Evolutionary conservation across 2,329 filamentous ascomycete genomes (phyloP), one percentile per base, ranked within the genome.

Genomic region (Trichoderma polysporum): DNA sequence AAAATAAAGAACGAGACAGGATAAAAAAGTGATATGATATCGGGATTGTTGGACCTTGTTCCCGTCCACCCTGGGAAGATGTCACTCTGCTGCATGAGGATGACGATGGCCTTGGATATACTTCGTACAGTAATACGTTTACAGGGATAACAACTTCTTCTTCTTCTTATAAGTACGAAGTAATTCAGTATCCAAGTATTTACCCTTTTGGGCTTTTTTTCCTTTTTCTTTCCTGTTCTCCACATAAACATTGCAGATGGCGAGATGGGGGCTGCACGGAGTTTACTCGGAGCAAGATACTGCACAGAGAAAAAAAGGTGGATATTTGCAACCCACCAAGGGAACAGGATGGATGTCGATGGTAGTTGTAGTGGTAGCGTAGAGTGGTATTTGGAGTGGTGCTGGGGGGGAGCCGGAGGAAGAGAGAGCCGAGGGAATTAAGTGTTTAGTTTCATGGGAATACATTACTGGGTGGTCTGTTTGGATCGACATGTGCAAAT

Each of bases 321-420:
- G 58, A 37, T 19, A 37, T 61, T 50, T 62, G 25, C n/a, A 27
- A 56, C 53, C 53, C 50, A 22, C 25, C 31, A 27, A 27, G 37
- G 22, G 13, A 12, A n/a, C 47, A 52, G 31, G 12, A 33, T 35
- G 25, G 35, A 41, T 64, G 60, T 4, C 39, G 33, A 7, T 39
- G 53, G 53, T 29, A 27, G 58, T 62, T 61, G 58, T 62, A 62
- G 19, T 22, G 59, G 58, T 62, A 62, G 19, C 19, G 59, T 29
- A 53, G 59, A 53, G 59, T 62, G 17, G 60, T 17, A 64, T 64
- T 9, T 45, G 52, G 47, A 62, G 53, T 56, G 53, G 53, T 56
- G 33, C 53, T 12, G 31, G 29, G 29, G 29, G 47, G 8, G 27
- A 5, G 31, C 2, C 5, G 13, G 29, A 22, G 12, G 10, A n/a